phyloP scores from a whole-genome alignment of 495 filamentous ascomycete species.

The Saxispiralis lemnorum region DNA sequence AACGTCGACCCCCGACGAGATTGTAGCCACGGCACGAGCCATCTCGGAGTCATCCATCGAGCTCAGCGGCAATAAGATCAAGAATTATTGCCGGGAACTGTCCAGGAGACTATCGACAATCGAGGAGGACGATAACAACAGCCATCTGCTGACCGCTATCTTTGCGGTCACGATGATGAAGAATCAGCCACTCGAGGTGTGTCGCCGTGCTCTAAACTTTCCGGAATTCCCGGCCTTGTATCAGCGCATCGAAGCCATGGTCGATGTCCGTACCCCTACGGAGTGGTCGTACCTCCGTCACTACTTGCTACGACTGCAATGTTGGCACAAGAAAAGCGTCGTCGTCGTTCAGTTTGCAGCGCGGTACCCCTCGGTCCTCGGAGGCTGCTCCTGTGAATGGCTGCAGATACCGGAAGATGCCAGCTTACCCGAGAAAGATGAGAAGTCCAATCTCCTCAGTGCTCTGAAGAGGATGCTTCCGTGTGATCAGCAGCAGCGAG shows the following conservation, averaged over 20 bases:
- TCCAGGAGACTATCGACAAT: background rate
- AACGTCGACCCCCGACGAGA: too few relatives aligned
- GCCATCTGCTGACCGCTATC: background rate
- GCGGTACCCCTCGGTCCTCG: background rate
- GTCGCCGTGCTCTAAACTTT: background rate
- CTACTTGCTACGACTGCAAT: background rate
- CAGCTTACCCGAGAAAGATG: background rate
- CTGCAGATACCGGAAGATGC: background rate
- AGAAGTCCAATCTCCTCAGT: background rate
- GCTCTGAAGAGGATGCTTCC: conserved; percentile 1
- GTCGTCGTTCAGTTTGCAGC: background rate
- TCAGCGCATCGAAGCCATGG: background rate
- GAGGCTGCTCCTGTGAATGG: background rate
- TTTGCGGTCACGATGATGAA: too few relatives aligned
- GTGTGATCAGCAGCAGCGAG: background rate
- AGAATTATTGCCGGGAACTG: conserved; percentile 1
- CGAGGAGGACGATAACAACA: background rate
- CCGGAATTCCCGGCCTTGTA: background rate
- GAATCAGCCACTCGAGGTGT: background rate
- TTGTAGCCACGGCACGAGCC: background rate
- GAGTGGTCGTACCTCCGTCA: background rate
- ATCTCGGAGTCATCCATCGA: background rate
- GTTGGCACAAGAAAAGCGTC: background rate
- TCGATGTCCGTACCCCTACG: background rate
- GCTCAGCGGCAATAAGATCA: background rate